A percentile compares a stretch with the other conserved stretches of the same genome.
Evolutionary conservation across 345 rosid genomes (phyloP).

Genomic region (Conringia planisiliqua): DNA sequence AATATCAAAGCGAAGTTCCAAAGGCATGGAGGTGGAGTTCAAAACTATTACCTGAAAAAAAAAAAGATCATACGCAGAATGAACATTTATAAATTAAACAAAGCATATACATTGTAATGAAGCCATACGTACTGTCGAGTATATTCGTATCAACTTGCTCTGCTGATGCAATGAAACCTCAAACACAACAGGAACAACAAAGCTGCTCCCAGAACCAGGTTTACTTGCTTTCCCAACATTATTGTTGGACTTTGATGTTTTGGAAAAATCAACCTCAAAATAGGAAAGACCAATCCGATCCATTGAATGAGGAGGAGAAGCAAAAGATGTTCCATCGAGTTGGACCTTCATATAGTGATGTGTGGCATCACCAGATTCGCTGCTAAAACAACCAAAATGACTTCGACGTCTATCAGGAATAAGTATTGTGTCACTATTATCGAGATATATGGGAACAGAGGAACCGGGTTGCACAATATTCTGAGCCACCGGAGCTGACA

Average conservation of each 20-base stretch:
- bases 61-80: slow-evolving; percentile 20
- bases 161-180: slow-evolving; percentile 86
- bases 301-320: slow-evolving; percentile 83
- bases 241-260: slow-evolving; percentile 38
- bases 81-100: slow-evolving; percentile 5
- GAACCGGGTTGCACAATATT: slow-evolving; percentile 62
- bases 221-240: slow-evolving; percentile 41
- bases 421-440: slow-evolving; percentile 58
- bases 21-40: slow-evolving; percentile 70
- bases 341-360: slow-evolving; percentile 77
- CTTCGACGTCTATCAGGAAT: slow-evolving; percentile 46
- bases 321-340: slow-evolving; percentile 71
- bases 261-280: slow-evolving; percentile 89
- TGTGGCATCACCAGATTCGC: slow-evolving; percentile 56
- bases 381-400: slow-evolving; percentile 57
- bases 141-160: slow-evolving; percentile 79
- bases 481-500: slow-evolving; percentile 45
- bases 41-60: slow-evolving; percentile 68
- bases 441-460: slow-evolving; percentile 66
- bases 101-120: not conserved
- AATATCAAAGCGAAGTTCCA: slow-evolving; percentile 92
- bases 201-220: slow-evolving; percentile 43
- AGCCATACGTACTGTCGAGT: slow-evolving; percentile 70
- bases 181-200: slow-evolving; percentile 79
- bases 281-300: slow-evolving; percentile 81